Evolutionary conservation across 176 grass and related monocot genomes (phyloP).

Genomic region (Poa annua): DNA sequence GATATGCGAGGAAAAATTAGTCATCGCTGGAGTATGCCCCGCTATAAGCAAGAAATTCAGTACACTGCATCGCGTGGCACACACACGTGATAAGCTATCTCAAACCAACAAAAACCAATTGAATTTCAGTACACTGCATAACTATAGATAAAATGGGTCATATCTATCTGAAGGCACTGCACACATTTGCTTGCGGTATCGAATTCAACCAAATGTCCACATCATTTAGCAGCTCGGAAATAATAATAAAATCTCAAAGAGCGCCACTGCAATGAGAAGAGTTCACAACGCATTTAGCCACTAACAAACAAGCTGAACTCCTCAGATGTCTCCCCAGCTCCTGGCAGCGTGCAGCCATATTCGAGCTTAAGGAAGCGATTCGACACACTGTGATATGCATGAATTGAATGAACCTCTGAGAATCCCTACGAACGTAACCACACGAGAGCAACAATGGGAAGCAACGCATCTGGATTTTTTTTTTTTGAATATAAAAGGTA

Average conservation of each 20-base stretch:
- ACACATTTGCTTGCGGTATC: neutral
- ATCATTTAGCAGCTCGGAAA: neutral
- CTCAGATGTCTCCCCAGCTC: slow-evolving; percentile 53
- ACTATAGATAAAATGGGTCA: neutral
- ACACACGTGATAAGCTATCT: no score
- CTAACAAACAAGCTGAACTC: slow-evolving; percentile 7
- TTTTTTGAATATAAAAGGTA: no score
- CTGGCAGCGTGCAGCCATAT: slow-evolving; percentile 16
- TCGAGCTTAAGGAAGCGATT: neutral
- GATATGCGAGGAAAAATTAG: slow-evolving; percentile 28
- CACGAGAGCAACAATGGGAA: neutral
- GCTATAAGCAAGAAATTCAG: neutral
- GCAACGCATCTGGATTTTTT: neutral
- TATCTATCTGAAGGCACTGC: neutral
- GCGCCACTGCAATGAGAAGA: neutral
- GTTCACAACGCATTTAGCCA: neutral
- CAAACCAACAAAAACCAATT: neutral
- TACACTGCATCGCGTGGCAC: neutral
- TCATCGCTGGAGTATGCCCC: slow-evolving; percentile 40
- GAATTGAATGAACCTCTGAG: no score
- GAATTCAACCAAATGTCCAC: neutral
- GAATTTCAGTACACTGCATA: neutral
- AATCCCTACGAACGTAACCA: neutral
- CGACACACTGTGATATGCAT: no score
- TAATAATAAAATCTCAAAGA: neutral